Evolutionary conservation across 495 filamentous ascomycete species (phyloP), one percentile per base, ranked within the genome.

Genomic region (Parathielavia appendiculata): DNA sequence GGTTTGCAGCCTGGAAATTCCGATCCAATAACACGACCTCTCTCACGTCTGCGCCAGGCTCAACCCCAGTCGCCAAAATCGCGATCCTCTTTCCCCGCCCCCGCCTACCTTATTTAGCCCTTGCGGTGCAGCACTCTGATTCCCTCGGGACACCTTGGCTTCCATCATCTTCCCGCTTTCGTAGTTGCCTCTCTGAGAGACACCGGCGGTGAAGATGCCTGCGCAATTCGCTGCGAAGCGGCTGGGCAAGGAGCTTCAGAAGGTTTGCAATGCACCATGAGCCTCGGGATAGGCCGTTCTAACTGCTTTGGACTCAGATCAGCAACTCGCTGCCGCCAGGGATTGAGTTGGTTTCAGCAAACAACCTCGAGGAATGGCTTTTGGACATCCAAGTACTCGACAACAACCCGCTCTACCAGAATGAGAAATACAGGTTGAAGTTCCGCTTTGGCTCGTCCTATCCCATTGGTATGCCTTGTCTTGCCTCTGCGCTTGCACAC

Each of bases 381-480:
- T 85, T 99, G 74, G 93, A 99, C 69, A 95, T 99, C 59, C 73
- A 79, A 54, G 91, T 99, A 40, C 80, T 97, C 3, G 92, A 97
- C 70, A 76, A 85, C 57, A 99, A 99, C 65, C 92, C 93, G 14
- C 74, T 99, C 43, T 99, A 99, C 73, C 72, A 77, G 17, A 78
- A 83, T 70, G 79, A 99, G 67, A 86, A 73, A 17, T 97, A 89
- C 74, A 80, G 95, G 40, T 76, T 99, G 40, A 91, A 89, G 66
- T 96, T 97, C 70, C 83, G 79, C 19, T 99, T 99, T 67, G 81
- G 78, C 61, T 76, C 76, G 10, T 85, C 81, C 66, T 98, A 98
- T 68, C 93, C 93, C 51, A 98, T 98, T 60, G 91, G 91, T 92
- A 81, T 35, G 69, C 59, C 40, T 30, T 36, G n/a, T 22, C 22